Evolutionary conservation across 2,329 filamentous ascomycete species (phyloP), one percentile per base, ranked within the genome.

Genomic region (Microcyclospora tardicrescens): DNA sequence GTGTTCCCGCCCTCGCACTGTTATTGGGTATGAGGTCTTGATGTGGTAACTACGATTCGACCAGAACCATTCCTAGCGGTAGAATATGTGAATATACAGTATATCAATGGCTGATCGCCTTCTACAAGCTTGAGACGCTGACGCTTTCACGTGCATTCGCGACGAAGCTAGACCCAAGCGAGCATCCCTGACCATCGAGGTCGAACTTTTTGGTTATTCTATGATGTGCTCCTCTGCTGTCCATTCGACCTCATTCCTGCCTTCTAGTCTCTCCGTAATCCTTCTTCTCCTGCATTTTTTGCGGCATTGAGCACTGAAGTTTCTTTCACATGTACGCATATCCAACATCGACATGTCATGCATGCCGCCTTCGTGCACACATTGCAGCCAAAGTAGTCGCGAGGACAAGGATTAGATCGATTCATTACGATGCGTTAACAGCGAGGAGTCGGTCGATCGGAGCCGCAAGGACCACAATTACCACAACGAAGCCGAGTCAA

Each of bases 371-470:
- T 8, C 44, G 43, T 12, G 36, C 42, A n/a, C 16, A 24, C 19
- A 47, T 50, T 11, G 34, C 38, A 10, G 36, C 42, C 10, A 46
- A 49, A 33, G 42, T 45, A 29, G 28, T 47, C 11, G 44, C 44
- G 4, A 35, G 39, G 5, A 33, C 19, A 27, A 19, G 34, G 40
- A 12, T 10, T 31, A 11, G 19, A 16, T 19, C 14, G 24, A 15
- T 9, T 14, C 10, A 24, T 15, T n/a, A 15, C 30, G 10, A 4
- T 5, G 10, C 30, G 4, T 6, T 15, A 10, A 32, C 12, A 15
- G 30, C 4, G 30, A 32, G 10, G 27, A 5, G 4, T 32, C 30
- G 30, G 10, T 32, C 14, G 30, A 32, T 4, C 30, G 10, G 12
- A 32, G 12, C 14, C 30, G 30, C 12, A 32, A 32, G 10, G 4